These are phyloP conservation scores for Macrolepiota fuliginosa DNA, from an alignment of 768 basidiomycete genomes.

Conservation along the genomic window DNA sequence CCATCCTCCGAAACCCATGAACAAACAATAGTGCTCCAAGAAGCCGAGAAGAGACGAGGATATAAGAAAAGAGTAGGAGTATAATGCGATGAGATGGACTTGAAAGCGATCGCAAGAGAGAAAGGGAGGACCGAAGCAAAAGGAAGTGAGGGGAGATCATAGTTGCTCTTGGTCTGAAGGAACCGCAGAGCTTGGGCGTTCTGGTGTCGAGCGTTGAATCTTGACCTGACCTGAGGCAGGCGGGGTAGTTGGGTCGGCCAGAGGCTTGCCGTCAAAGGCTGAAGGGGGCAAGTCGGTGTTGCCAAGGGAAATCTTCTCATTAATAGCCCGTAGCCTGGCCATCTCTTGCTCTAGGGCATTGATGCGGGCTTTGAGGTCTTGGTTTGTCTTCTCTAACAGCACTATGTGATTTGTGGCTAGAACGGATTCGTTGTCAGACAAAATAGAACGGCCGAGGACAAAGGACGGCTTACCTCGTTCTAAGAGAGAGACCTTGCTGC, in stretches of 20 bases:
- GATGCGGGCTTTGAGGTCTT: slow-evolving; percentile 69
- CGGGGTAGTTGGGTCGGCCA: slow-evolving; percentile 44
- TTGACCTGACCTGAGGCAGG: slow-evolving; percentile 53
- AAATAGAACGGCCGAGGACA: slow-evolving; percentile 12
- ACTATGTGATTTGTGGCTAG: slow-evolving; percentile 80
- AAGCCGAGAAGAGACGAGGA: slow-evolving; percentile 10
- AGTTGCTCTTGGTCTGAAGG: slow-evolving; percentile 47
- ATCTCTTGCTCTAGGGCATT: slow-evolving; percentile 67
- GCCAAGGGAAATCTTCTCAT: slow-evolving; percentile 80
- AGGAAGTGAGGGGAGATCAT: slow-evolving; percentile 33
- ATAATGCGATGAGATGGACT: slow-evolving; percentile 16
- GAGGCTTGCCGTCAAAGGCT: slow-evolving; percentile 43
- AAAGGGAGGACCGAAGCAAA: slow-evolving; percentile 21
- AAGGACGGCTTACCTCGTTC: slow-evolving; percentile 66
- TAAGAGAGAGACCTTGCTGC: slow-evolving; percentile 84
- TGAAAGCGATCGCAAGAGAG: slow-evolving; percentile 21
- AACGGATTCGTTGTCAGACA: slow-evolving; percentile 7
- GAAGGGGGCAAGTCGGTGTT: slow-evolving; percentile 57
- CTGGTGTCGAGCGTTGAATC: slow-evolving; percentile 60
- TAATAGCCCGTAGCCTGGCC: slow-evolving; percentile 65
- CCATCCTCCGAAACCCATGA: slow-evolving; percentile 9
- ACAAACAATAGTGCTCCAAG: slow-evolving; percentile 11
- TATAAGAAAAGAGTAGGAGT: slow-evolving; percentile 10
- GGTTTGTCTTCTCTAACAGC: slow-evolving; percentile 68
- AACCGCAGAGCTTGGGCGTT: slow-evolving; percentile 55